Base-by-base conservation (phyloP, 495 filamentous ascomycete species). In the Niebla homalea region DNA sequence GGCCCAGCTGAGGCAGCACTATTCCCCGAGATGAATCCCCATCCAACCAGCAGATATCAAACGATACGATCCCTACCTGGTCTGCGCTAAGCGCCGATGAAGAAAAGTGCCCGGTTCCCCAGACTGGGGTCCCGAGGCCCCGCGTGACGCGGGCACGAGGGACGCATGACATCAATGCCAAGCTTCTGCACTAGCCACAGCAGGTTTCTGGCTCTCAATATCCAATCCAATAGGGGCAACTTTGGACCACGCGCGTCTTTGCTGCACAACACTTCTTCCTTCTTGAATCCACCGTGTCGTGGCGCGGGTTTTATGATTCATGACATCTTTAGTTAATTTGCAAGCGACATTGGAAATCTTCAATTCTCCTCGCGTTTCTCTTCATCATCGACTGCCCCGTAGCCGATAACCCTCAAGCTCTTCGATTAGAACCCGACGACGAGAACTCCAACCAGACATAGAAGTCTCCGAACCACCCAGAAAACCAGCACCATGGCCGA, bases 401-500 rank as follows among this genome's bases (percentile, higher is more conserved):
- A 7, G 10, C 5, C 43, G 18, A 21, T 26, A 26, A 21, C 7
- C n/a, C 29, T 48, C 16, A n/a, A 20, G 11, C 46, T 22, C 25
- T 19, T 8, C 15, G n/a, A 42, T 4, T 0, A 20, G 6, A 42
- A 2, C 21, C 10, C 23, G 0, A 23, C n/a, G 11, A 3, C 41
- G 1, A 0, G 7, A 23, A 46, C 20, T 7, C 18, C 23, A 46
- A 40, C 2, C 8, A 21, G 4, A 21, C 18, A 7, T 15, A 46
- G n/a, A 46, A 16, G 26, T 21, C n/a, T 19, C 36, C 36, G 21
- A 23, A 22, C n/a, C 20, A 22, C 10, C 32, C 5, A 8, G 19
- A 18, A 25, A 6, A 16, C 29, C 40, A 22, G 5, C 43, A 52
- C 12, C 40, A 61, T 61, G 58, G 58, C 58, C 26, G 56, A 58